Evolutionary conservation across 2,329 filamentous ascomycete genomes (phyloP), one percentile per base, ranked within the genome.

Genomic region (Fusarium sp.): DNA sequence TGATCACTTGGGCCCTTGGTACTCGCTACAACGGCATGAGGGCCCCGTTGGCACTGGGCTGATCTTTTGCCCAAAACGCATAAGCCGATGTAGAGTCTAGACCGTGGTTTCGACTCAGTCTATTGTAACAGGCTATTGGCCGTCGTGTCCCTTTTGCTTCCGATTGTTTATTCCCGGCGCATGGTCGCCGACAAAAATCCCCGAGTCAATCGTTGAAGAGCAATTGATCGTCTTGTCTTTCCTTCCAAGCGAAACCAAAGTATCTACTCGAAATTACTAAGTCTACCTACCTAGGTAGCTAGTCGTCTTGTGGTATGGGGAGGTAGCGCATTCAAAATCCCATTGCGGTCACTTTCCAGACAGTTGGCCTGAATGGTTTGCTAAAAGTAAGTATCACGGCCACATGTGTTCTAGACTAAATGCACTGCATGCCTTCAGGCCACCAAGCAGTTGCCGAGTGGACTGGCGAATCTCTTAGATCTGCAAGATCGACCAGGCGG

Each of bases 161-260:
- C 41, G 57, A 46, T 8, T 20, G 31, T 38, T 67, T 70, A 70
- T 70, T 70, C 46, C 67, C 67, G 57, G 63, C 45, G 47, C 62
- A 64, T 58, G 54, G 67, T 23, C 30, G 57, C 31, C 54, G 37
- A 33, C 42, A 63, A 38, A 58, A 67, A 40, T 59, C 41, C 38
- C 67, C 54, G 53, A 55, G 30, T 53, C 47, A 26, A 52, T 49
- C 33, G 40, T 34, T 37, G 30, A 18, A 30, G 36, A n/a, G 33
- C 15, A 45, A 38, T 36, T 50, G 31, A 37, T 37, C 36, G 11
- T 49, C 23, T 8, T 40, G 40, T 53, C 23, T 30, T 28, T 15
- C 6, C 20, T 50, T 23, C 44, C 18, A 20, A 20, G n/a, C 11
- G 18, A 23, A 26, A 28, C 4, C 13, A 11, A n/a, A 23, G 20